Evolutionary conservation across 257 asterid species (phyloP), one percentile per base, ranked within the genome.

Genomic region (Nicotiana sylvestris): DNA sequence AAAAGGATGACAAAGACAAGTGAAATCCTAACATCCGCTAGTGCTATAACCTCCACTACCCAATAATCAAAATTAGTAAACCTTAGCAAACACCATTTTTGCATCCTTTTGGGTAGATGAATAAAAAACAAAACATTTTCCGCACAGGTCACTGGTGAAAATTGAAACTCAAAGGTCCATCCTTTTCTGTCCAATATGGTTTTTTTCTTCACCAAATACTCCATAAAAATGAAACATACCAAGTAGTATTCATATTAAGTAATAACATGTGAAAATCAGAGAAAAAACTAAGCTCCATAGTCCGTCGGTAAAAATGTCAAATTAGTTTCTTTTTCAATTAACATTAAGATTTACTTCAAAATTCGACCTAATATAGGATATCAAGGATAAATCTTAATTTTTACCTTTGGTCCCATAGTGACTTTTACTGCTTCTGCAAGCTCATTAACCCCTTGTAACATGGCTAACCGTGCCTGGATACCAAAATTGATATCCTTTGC

Each of bases 401-500:
- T 83, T 86, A 95, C 98, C 98, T 93, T 93, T 18, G 98, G 98
- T 61, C 98, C 98, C 98, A 95, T 95, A 21, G 98, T 95, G 82
- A 92, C 98, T 88, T 95, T 95, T 17, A 95, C 98, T 70, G 98
- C 98, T 78, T 93, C 98, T 1, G 98, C 97, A 17, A 95, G 95
- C 80, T 95, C 98, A 81, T 92, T 88, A 83, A 95, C 98, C 82
- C 98, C 98, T 18, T 90, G 91, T 17, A 95, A 88, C 98, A 95
- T 90, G n/a, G 92, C 94, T 4, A 92, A 90, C 64, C 98, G 92
- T 70, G 97, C 98, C 64, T 90, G 90, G 72, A 68, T 87, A 27
- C 98, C 98, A 51, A 95, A 95, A 82, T 29, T 86, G 81, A 95
- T 90, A 86, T 92, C 98, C 89, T 93, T 95, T 83, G 98, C 98